Percentiles rank a stretch among this genome's conserved stretches.
phyloP scores from a whole-genome alignment of 164 flowering plant genomes.

The Vitis rotundifolia region DNA sequence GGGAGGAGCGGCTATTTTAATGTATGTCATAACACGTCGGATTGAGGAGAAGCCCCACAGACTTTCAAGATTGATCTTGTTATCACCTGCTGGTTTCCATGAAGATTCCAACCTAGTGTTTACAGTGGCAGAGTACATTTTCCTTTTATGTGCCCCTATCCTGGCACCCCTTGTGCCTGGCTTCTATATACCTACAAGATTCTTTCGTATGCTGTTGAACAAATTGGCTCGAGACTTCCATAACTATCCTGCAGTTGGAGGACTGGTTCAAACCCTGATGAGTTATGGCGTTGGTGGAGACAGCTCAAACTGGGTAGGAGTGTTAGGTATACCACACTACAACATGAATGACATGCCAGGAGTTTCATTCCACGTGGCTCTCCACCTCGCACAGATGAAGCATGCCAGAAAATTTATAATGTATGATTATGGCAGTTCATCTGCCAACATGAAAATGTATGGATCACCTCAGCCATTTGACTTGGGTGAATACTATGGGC shows the following conservation, averaged over 20 bases:
- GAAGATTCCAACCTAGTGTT: constrained; percentile 64
- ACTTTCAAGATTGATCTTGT: constrained; percentile 73
- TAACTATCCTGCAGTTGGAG: constrained; percentile 96
- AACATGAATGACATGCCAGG: constrained; percentile 99
- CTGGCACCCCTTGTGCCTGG: constrained; percentile 72
- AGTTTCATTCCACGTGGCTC: constrained; percentile 75
- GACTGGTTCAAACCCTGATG: constrained; percentile 93
- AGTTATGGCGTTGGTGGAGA: constrained; percentile 94
- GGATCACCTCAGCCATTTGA: constrained; percentile 82
- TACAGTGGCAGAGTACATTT: constrained; percentile 43
- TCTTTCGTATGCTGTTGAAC: constrained; percentile 92
- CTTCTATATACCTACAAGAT: constrained; percentile 90
- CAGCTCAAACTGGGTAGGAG: constrained; percentile 98
- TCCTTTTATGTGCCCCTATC: constrained; percentile 60
- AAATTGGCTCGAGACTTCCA: constrained; percentile 94
- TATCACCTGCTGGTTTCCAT: constrained; percentile 98
- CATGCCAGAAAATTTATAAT: constrained; percentile 62
- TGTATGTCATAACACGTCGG: constrained; percentile 70
- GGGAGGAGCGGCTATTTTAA: constrained; percentile 94
- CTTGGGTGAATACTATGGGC: constrained; percentile 65
- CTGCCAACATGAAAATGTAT: constrained; percentile 67
- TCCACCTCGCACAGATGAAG: constrained; percentile 91
- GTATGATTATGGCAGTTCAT: constrained; percentile 81
- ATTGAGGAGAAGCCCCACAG: constrained; percentile 84
- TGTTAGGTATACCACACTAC: constrained; percentile 81